These are phyloP conservation scores for Phytopythium oedochilum DNA, from an alignment of 352 stramenopile species.

Conservation along the genomic window DNA sequence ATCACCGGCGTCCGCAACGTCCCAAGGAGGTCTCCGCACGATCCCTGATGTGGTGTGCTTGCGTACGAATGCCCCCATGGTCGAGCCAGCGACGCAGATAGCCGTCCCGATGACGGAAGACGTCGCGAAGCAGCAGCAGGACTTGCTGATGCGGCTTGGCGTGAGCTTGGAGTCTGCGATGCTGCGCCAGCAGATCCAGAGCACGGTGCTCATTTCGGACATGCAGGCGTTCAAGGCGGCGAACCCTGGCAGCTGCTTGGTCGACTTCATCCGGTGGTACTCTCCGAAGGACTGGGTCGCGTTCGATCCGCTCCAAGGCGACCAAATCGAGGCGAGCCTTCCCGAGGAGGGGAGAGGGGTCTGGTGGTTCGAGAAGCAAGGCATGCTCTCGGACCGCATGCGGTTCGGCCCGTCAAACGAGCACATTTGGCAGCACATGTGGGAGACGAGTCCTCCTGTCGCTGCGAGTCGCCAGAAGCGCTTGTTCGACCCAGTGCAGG, in stretches of 20 bases:
- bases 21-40: conserved; percentile 31
- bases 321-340: conserved; percentile 16
- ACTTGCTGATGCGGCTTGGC: conserved; percentile 63
- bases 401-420: conserved; percentile 28
- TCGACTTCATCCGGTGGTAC: conserved; percentile 84
- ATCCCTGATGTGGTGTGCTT: conserved; percentile 34
- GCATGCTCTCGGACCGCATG: conserved; percentile 75
- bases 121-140: conserved; percentile 70
- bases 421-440: conserved; percentile 78
- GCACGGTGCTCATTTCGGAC: conserved; percentile 62
- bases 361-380: conserved; percentile 67
- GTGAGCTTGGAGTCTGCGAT: conserved; percentile 59
- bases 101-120: conserved; percentile 76
- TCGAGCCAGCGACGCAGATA: conserved; percentile 66
- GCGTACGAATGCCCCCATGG: conserved; percentile 35
- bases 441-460: conserved; percentile 41
- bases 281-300: conserved; percentile 79
- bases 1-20: not conserved
- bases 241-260: conserved; percentile 57
- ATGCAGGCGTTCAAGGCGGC: conserved; percentile 87
- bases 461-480: conserved; percentile 59
- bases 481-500: conserved; percentile 65
- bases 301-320: conserved; percentile 22
- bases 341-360: conserved; percentile 35
- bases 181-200: conserved; percentile 74